These are phyloP conservation scores for Cryptosporidium canis DNA, from an alignment of 169 alveolate genomes.

Conservation along the genomic window DNA sequence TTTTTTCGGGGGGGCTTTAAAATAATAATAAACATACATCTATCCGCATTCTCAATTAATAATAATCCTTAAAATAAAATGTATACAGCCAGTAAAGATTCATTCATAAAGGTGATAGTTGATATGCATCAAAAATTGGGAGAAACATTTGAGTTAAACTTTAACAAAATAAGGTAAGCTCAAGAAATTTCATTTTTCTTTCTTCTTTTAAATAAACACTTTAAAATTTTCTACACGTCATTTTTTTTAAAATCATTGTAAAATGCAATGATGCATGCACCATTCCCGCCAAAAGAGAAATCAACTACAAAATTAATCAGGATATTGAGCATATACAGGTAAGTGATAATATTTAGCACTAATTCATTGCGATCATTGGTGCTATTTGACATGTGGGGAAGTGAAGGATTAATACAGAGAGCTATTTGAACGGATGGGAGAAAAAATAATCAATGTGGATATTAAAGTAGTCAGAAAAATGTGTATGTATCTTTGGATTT, in stretches of 20 bases:
- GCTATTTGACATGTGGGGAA: no score
- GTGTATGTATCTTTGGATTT: no score
- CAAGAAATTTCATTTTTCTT: background rate
- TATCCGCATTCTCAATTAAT: background rate
- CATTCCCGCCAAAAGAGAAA: conserved; percentile 24
- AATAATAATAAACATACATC: background rate
- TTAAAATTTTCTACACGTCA: background rate
- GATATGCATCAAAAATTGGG: conserved; percentile 66
- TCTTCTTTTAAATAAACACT: background rate
- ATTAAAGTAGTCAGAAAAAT: no score
- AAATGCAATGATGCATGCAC: background rate
- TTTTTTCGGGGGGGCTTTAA: no score
- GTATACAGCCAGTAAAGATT: conserved; percentile 29
- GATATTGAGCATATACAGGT: conserved; percentile 59
- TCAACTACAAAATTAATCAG: conserved; percentile 56
- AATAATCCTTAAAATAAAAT: background rate
- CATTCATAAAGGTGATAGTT: conserved; percentile 52
- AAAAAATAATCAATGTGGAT: no score
- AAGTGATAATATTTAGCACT: background rate
- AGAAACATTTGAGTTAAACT: conserved; percentile 30
- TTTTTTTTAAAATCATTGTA: background rate
- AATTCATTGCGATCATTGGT: background rate
- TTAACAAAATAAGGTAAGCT: conserved; percentile 50
- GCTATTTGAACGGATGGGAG: background rate
- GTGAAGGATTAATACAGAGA: background rate